Evolutionary conservation across 345 rosid genomes (phyloP).

Genomic region (Syzygium oleosum): DNA sequence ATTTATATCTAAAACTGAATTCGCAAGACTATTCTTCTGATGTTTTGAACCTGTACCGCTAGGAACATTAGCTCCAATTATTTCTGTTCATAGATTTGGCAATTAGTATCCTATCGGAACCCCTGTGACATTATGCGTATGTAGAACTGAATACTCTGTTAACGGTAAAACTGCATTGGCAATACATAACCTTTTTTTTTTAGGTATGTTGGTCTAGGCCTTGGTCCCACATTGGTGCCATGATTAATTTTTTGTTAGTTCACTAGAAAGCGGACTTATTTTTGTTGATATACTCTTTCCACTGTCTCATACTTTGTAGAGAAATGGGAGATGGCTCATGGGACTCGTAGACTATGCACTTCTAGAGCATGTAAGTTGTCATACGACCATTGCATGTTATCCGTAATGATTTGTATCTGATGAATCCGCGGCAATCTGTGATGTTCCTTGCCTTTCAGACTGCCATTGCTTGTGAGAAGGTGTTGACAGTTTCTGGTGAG

Average conservation of each 20-base stretch:
- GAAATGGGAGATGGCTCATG: conserved; percentile 81
- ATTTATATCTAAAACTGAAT: background rate
- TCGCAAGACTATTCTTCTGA: background rate
- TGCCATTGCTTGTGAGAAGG: conserved; percentile 74
- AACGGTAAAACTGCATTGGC: background rate
- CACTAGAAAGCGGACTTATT: background rate
- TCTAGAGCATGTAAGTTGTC: conserved; percentile 42
- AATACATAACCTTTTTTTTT: background rate
- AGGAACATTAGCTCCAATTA: background rate
- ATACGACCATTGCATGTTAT: background rate
- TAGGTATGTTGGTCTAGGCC: background rate
- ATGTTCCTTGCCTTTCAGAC: conserved; percentile 40
- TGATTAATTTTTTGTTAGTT: background rate
- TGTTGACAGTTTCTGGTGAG: conserved; percentile 18
- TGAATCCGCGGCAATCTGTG: background rate
- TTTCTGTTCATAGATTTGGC: background rate
- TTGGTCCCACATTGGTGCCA: background rate
- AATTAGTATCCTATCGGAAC: background rate
- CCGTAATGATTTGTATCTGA: background rate
- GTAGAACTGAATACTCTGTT: background rate
- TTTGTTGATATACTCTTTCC: background rate
- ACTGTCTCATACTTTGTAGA: conserved; percentile 12
- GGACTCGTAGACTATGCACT: conserved; percentile 87
- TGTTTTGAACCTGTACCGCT: background rate
- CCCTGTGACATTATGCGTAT: background rate